These are phyloP conservation scores for Cercis canadensis DNA, from an alignment of 306 rosid species.

Conservation along the genomic window DNA sequence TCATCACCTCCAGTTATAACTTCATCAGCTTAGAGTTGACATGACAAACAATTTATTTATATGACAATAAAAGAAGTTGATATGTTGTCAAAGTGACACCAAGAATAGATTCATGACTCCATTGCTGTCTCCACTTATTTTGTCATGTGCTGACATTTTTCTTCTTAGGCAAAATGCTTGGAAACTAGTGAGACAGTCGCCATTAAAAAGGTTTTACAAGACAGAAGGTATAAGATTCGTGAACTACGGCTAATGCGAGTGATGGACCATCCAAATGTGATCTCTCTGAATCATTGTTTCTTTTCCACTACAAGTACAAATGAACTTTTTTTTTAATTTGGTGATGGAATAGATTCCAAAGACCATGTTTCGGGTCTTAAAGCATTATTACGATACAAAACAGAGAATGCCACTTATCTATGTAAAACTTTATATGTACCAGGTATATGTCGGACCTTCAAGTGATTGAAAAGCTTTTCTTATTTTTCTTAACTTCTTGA, in stretches of 20 bases:
- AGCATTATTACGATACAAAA: slow-evolving; percentile 70
- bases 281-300: slow-evolving; percentile 85
- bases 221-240: slow-evolving; percentile 78
- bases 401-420: slow-evolving; percentile 94
- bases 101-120: no score
- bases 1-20: no score
- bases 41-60: no score
- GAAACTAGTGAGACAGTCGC: slow-evolving; percentile 84
- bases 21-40: no score
- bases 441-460: no score
- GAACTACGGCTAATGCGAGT: slow-evolving; percentile 89
- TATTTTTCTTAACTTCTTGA: no score
- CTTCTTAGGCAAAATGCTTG: slow-evolving; percentile 93
- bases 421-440: no score
- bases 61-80: no score
- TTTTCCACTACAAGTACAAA: slow-evolving; percentile 80
- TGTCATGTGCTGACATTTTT: no score
- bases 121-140: no score
- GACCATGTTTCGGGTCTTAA: slow-evolving; percentile 76
- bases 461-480: no score
- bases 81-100: no score
- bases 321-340: slow-evolving; percentile 81
- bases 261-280: slow-evolving; percentile 88
- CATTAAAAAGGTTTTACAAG: slow-evolving; percentile 88
- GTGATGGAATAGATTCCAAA: slow-evolving; percentile 90